Percentiles rank a stretch among this genome's conserved stretches.
Evolutionary conservation across 1,284 basidiomycete genomes (phyloP).

Genomic region (Laetiporus sulphureus): DNA sequence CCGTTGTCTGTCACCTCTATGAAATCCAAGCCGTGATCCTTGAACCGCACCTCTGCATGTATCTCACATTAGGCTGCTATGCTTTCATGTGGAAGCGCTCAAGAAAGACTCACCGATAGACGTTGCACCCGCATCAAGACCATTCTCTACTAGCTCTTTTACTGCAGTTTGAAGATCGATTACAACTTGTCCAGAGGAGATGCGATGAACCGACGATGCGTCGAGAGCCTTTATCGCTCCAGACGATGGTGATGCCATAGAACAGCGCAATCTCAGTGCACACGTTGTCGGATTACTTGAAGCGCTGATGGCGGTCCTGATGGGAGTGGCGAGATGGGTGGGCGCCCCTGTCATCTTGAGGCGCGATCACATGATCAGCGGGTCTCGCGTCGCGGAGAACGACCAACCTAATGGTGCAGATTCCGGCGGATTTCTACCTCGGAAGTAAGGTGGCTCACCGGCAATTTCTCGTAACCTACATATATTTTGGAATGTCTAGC

Average conservation of each 20-base stretch:
- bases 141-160: conserved; percentile 97
- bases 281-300: not conserved
- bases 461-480: no score
- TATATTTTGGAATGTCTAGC: no score
- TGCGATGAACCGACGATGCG: conserved; percentile 68
- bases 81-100: conserved; percentile 1
- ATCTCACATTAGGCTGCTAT: not conserved
- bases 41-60: conserved; percentile 79
- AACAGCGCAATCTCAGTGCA: no score
- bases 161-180: conserved; percentile 90
- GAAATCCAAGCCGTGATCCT: conserved; percentile 79
- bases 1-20: conserved; percentile 96
- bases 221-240: conserved; percentile 60
- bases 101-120: conserved; percentile 63
- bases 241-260: no score
- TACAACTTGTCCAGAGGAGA: conserved; percentile 94
- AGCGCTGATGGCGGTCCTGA: not conserved
- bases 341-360: no score
- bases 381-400: no score
- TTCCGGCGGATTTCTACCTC: no score
- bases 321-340: no score
- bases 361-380: no score
- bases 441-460: no score
- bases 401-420: no score
- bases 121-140: conserved; percentile 88